These are phyloP conservation scores for Rosa lucieae DNA, from an alignment of 306 rosid species.

Conservation along the genomic window DNA sequence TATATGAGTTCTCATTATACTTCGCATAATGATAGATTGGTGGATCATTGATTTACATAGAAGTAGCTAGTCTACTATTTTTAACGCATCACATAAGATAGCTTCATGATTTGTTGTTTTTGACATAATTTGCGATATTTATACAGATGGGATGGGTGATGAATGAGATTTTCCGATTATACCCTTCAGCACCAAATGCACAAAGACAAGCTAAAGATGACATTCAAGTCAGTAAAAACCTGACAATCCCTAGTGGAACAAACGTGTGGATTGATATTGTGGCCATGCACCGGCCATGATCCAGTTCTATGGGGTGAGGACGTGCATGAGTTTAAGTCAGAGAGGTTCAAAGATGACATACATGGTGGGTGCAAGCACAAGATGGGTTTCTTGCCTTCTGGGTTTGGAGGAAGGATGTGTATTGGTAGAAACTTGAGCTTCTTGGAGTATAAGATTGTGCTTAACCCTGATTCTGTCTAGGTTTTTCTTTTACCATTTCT, in stretches of 20 bases:
- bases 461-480: slow-evolving; percentile 60
- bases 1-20: no score
- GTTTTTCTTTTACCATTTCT: slow-evolving; percentile 62
- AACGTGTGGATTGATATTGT: slow-evolving; percentile 85
- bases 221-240: slow-evolving; percentile 43
- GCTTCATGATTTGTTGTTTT: background rate
- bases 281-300: slow-evolving; percentile 67
- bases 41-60: no score
- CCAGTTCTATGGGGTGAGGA: slow-evolving; percentile 58
- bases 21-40: no score
- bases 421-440: slow-evolving; percentile 68
- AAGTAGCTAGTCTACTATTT: no score
- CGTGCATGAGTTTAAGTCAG: slow-evolving; percentile 65
- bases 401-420: slow-evolving; percentile 73
- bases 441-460: slow-evolving; percentile 70
- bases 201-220: slow-evolving; percentile 76
- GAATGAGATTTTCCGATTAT: slow-evolving; percentile 71
- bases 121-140: background rate
- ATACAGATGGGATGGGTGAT: slow-evolving; percentile 87
- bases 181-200: slow-evolving; percentile 80
- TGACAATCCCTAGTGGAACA: slow-evolving; percentile 64
- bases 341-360: slow-evolving; percentile 55
- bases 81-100: no score
- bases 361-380: slow-evolving; percentile 74
- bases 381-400: slow-evolving; percentile 85